phyloP scores from a whole-genome alignment of 441 rosid species.

The Arabidopsis lyrata region DNA sequence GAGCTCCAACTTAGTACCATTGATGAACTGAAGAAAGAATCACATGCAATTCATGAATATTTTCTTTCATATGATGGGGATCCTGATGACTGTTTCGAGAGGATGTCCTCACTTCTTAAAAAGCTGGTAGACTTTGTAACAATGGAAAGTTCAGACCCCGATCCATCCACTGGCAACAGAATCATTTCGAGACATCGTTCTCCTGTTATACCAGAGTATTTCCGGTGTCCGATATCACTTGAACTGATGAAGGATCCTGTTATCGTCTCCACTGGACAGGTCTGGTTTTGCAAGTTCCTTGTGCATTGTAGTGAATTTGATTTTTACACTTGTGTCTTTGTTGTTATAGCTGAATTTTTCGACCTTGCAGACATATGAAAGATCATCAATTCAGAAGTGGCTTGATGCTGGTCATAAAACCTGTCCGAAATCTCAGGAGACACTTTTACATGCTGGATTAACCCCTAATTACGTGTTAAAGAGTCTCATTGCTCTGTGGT shows the following conservation, averaged over 20 bases:
- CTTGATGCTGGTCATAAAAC: slow-evolving; percentile 95
- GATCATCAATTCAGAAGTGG: slow-evolving; percentile 95
- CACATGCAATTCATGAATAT: slow-evolving; percentile 77
- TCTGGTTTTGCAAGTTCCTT: slow-evolving; percentile 39
- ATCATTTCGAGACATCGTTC: slow-evolving; percentile 70
- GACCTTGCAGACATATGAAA: slow-evolving; percentile 87
- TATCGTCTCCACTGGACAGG: slow-evolving; percentile 99
- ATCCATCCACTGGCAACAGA: slow-evolving; percentile 55
- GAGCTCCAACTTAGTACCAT: slow-evolving; percentile 79
- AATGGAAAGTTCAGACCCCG: slow-evolving; percentile 61
- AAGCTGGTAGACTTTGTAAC: slow-evolving; percentile 68
- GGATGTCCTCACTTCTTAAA: slow-evolving; percentile 73
- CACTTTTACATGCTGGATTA: slow-evolving; percentile 77
- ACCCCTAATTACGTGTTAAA: slow-evolving; percentile 92
- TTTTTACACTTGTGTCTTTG: slow-evolving; percentile 15
- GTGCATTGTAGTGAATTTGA: slow-evolving; percentile 23
- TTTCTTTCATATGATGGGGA: slow-evolving; percentile 67
- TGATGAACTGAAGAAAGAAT: slow-evolving; percentile 80
- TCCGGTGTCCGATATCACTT: slow-evolving; percentile 96
- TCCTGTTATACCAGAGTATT: slow-evolving; percentile 96
- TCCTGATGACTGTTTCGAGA: slow-evolving; percentile 65
- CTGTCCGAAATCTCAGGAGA: slow-evolving; percentile 97
- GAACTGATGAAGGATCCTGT: slow-evolving; percentile 99
- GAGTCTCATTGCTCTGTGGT: slow-evolving; percentile 93
- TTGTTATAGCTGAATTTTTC: slow-evolving; percentile 36